phyloP scores from a whole-genome alignment of 139 green algal species.

The Tetradesmus lagerheimii region DNA sequence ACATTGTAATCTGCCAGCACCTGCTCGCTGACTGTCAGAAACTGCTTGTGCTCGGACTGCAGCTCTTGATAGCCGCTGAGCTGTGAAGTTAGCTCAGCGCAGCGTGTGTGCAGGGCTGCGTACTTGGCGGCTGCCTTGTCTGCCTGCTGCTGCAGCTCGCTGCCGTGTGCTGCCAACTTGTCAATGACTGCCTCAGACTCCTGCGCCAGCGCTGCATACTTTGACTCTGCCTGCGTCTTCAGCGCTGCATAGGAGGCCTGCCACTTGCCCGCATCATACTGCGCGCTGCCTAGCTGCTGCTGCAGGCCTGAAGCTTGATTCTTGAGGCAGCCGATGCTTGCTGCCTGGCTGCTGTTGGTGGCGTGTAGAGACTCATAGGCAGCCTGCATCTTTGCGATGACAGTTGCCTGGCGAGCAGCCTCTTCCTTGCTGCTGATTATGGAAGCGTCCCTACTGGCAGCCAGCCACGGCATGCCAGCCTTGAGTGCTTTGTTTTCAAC shows the following conservation, averaged over 20 bases:
- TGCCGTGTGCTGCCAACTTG: not conserved
- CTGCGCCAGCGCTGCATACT: not conserved
- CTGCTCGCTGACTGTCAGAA: not conserved
- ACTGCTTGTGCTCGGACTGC: not conserved
- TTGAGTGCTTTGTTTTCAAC: not conserved
- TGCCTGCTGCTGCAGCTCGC: not conserved
- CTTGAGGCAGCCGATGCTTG: not conserved
- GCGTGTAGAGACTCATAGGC: too few relatives aligned
- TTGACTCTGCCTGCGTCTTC: not conserved
- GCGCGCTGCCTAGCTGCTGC: not conserved
- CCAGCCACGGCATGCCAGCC: too few relatives aligned
- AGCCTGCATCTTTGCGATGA: not conserved
- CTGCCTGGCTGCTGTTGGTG: not conserved
- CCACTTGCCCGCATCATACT: not conserved
- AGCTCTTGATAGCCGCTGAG: not conserved
- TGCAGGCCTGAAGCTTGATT: not conserved
- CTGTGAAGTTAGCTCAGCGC: not conserved
- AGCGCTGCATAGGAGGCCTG: not conserved
- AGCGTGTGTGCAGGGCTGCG: not conserved
- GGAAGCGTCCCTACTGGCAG: not conserved
- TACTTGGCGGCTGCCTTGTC: not conserved
- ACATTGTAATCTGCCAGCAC: not conserved
- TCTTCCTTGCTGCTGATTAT: not conserved
- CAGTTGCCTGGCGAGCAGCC: not conserved
- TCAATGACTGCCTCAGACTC: not conserved